phyloP scores from a whole-genome alignment of 345 rosid genomes.

The Ceriops zippeliana region DNA sequence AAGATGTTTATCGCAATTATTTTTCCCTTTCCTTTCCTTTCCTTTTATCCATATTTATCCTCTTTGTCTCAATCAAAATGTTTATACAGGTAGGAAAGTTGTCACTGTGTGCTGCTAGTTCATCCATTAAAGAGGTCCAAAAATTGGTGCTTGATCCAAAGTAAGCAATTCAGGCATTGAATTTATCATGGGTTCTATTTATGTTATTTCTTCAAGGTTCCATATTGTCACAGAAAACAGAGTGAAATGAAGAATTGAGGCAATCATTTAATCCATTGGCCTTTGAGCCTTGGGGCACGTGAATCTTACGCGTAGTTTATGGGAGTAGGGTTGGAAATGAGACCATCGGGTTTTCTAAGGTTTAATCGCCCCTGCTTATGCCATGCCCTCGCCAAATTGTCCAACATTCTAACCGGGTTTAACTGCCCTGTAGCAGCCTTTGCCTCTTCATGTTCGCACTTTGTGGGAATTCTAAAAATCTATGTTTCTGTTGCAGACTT shows the following conservation, averaged over 20 bases:
- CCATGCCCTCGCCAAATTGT: neutral
- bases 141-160: constrained; percentile 86
- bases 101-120: constrained; percentile 88
- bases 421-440: neutral
- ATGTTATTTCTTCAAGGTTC: neutral
- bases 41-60: neutral
- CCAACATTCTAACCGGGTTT: neutral
- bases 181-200: neutral
- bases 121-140: constrained; percentile 93
- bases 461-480: neutral
- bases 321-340: neutral
- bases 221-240: neutral
- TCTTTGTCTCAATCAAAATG: too few species aligned
- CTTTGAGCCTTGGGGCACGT: neutral
- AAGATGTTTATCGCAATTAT: too few species aligned
- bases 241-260: neutral
- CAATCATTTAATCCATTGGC: neutral
- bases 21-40: too few species aligned
- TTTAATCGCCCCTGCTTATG: neutral
- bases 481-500: constrained; percentile 40
- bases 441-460: neutral
- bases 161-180: constrained; percentile 41
- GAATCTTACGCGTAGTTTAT: neutral
- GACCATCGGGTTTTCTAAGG: neutral
- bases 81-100: constrained; percentile 74